Percentiles rank a stretch among this genome's conserved stretches.
phyloP scores from a whole-genome alignment of 257 asterid genomes.

The Ajuga chamaepitys region DNA sequence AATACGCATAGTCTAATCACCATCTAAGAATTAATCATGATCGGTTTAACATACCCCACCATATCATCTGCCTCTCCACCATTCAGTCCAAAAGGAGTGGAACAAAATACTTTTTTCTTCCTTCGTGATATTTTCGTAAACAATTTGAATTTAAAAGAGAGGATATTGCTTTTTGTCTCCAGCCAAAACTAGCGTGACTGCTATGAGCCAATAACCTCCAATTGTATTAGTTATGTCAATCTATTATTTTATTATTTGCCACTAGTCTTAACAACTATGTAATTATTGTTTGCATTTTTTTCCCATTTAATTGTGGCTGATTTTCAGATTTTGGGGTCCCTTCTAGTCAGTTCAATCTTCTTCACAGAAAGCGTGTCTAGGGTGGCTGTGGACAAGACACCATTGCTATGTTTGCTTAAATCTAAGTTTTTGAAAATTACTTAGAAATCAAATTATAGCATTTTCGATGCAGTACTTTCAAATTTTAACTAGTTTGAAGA shows the following conservation, averaged over 20 bases:
- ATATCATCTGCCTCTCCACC: slow-evolving; percentile 3
- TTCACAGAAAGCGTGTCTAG: background rate
- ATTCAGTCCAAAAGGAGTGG: background rate
- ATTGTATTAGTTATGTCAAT: background rate
- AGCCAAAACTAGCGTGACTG: background rate
- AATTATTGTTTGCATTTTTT: background rate
- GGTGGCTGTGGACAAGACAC: background rate
- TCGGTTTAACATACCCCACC: background rate
- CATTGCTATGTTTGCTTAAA: background rate
- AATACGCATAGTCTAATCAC: too few relatives aligned
- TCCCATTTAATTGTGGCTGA: background rate
- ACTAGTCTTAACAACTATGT: background rate
- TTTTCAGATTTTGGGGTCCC: background rate
- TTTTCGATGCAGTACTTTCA: background rate
- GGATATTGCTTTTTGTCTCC: too few relatives aligned
- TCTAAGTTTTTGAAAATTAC: background rate
- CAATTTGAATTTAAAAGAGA: too few relatives aligned
- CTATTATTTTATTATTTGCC: background rate
- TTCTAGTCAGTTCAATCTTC: background rate
- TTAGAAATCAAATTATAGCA: background rate
- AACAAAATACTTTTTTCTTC: too few relatives aligned
- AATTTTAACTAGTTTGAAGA: background rate
- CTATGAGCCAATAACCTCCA: background rate
- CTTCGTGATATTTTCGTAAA: too few relatives aligned
- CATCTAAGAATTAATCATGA: background rate